A percentile compares a stretch with the other conserved stretches of the same genome.
phyloP scores from a whole-genome alignment of 208 protist species.

The Angomonas ambiguus region DNA sequence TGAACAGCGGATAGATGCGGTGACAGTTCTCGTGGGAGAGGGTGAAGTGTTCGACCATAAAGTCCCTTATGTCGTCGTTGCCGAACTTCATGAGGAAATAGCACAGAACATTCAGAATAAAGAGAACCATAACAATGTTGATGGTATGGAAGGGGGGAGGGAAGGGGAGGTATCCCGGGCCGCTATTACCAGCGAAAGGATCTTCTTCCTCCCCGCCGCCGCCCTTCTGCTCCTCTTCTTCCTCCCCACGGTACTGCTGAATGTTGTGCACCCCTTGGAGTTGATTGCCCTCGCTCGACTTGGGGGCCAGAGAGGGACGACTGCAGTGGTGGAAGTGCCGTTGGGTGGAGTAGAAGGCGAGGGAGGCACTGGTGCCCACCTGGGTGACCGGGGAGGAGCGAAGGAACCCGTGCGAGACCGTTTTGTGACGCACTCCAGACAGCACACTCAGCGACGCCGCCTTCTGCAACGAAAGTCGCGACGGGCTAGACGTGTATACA shows the following conservation, averaged over 20 bases:
- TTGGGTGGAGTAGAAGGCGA: constrained; percentile 2
- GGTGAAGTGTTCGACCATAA: constrained; percentile 85
- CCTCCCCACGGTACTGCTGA: constrained; percentile 41
- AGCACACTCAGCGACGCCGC: background rate
- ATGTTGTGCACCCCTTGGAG: constrained; percentile 50
- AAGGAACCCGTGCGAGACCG: background rate
- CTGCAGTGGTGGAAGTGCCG: background rate
- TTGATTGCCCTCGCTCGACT: constrained; percentile 25
- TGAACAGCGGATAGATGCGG: constrained; percentile 82
- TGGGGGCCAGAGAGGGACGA: constrained; percentile 3
- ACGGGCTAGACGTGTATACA: background rate
- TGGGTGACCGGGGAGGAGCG: background rate
- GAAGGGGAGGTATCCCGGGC: constrained; percentile 80
- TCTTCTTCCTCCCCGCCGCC: constrained; percentile 45
- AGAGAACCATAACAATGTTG: constrained; percentile 83
- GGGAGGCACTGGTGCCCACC: background rate
- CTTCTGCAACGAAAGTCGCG: background rate
- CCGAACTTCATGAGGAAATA: constrained; percentile 78
- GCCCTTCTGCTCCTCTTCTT: constrained; percentile 48
- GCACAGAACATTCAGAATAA: constrained; percentile 69
- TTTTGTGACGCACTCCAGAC: too few species aligned
- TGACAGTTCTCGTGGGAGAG: constrained; percentile 79
- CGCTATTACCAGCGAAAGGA: constrained; percentile 42
- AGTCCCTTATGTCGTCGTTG: constrained; percentile 76
- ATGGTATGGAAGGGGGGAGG: constrained; percentile 83